A percentile compares a stretch with the other conserved stretches of the same genome.
phyloP scores from a whole-genome alignment of 2,329 filamentous ascomycete species.

The Colletotrichum higginsianum region DNA sequence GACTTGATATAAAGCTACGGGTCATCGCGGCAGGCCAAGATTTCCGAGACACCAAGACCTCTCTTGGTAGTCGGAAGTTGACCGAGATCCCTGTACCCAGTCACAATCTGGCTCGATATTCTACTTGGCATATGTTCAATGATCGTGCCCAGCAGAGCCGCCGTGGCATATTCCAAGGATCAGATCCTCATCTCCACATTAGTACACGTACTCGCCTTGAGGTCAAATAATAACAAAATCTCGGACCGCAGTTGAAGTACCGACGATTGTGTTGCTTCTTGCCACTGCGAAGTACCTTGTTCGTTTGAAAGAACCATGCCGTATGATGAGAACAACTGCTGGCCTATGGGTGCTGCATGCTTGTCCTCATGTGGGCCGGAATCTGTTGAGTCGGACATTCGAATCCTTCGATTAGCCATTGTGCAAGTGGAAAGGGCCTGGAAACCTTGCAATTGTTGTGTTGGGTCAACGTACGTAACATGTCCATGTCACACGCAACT shows the following conservation, averaged over 20 bases:
- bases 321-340: neutral
- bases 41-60: conserved; percentile 28
- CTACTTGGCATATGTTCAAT: conserved; percentile 23
- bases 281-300: neutral
- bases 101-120: neutral
- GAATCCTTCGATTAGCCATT: no score
- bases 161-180: conserved; percentile 11
- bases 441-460: no score
- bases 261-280: neutral
- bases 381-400: no score
- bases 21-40: conserved; percentile 27
- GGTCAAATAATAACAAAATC: neutral
- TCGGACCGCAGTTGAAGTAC: conserved; percentile 27
- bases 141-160: conserved; percentile 34
- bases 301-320: no score
- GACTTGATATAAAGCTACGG: conserved; percentile 4
- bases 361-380: no score
- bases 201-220: neutral
- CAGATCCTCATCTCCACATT: neutral
- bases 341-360: neutral
- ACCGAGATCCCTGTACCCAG: neutral
- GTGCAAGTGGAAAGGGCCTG: no score
- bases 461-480: no score
- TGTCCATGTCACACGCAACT: no score
- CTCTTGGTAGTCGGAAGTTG: conserved; percentile 32